Percentiles rank a stretch among this genome's conserved stretches.
Evolutionary conservation across 805 yeast species (phyloP).

Genomic region (Hanseniaspora occidentalis): DNA sequence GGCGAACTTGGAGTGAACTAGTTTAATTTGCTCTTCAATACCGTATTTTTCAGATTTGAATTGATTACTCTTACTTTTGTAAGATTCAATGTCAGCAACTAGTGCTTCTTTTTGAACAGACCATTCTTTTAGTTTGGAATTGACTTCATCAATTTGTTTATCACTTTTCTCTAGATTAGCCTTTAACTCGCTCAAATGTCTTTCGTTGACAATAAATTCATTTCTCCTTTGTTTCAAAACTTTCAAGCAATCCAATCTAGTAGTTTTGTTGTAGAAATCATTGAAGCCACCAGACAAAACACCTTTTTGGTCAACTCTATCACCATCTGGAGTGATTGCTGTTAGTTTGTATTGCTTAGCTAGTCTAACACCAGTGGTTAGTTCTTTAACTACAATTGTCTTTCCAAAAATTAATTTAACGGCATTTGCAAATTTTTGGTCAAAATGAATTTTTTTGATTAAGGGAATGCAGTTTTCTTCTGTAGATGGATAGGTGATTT

Average conservation of each 20-base stretch:
- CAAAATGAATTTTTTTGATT: constrained; percentile 57
- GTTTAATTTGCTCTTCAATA: constrained; percentile 31
- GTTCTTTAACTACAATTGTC: constrained; percentile 61
- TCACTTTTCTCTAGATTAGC: constrained; percentile 35
- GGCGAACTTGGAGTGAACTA: constrained; percentile 26
- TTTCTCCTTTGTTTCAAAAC: constrained; percentile 36
- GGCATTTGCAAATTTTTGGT: constrained; percentile 46
- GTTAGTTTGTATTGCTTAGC: constrained; percentile 49
- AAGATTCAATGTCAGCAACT: constrained; percentile 30
- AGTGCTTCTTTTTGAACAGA: constrained; percentile 31
- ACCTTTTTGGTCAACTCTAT: constrained; percentile 74
- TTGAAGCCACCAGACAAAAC: constrained; percentile 81
- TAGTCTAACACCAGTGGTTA: constrained; percentile 55
- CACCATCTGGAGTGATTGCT: constrained; percentile 88
- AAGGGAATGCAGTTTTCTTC: constrained; percentile 58
- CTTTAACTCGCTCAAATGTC: constrained; percentile 32
- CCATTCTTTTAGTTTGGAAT: constrained; percentile 29
- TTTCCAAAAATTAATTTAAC: constrained; percentile 71
- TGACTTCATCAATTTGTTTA: constrained; percentile 36
- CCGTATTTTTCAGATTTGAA: constrained; percentile 30
- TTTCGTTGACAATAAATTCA: constrained; percentile 13
- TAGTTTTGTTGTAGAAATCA: constrained; percentile 39
- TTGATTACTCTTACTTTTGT: constrained; percentile 31
- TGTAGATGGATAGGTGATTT: constrained; percentile 45
- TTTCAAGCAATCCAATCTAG: constrained; percentile 61